These are phyloP conservation scores for Coemansia sp. DNA, from an alignment of 192 early-diverging fungal species.

Conservation along the genomic window DNA sequence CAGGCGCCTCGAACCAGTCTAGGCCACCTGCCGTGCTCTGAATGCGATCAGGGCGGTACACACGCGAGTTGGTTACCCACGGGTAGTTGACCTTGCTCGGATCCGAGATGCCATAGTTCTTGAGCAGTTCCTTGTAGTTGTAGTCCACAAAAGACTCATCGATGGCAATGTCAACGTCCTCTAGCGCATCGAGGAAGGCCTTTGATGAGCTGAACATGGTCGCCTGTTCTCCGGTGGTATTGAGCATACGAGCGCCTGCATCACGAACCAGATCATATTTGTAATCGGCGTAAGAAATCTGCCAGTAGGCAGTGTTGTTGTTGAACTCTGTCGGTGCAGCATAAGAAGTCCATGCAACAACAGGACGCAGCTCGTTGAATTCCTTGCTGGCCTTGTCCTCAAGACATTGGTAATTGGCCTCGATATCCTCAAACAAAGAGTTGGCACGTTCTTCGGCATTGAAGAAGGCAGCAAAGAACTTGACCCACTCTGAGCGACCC, in stretches of 20 bases:
- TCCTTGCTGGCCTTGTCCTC: slow-evolving; percentile 37
- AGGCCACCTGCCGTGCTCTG: slow-evolving; percentile 61
- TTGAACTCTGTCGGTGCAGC: slow-evolving; percentile 60
- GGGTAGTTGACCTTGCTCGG: slow-evolving; percentile 49
- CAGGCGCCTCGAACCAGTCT: slow-evolving; percentile 70
- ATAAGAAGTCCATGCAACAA: slow-evolving; percentile 67
- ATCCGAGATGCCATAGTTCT: slow-evolving; percentile 58
- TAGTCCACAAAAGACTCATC: slow-evolving; percentile 65
- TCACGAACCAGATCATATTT: slow-evolving; percentile 61
- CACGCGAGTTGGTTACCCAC: slow-evolving; percentile 61
- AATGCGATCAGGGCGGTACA: slow-evolving; percentile 70
- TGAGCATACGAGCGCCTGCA: slow-evolving; percentile 66
- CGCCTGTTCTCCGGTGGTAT: slow-evolving; percentile 34
- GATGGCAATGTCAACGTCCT: slow-evolving; percentile 64
- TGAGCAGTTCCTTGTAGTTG: slow-evolving; percentile 54
- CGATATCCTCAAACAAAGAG: slow-evolving; percentile 38
- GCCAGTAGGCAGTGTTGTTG: slow-evolving; percentile 68
- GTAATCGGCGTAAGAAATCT: slow-evolving; percentile 58
- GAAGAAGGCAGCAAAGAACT: slow-evolving; percentile 55
- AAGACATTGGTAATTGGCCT: slow-evolving; percentile 51
- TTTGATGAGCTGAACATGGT: slow-evolving; percentile 42
- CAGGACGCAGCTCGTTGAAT: slow-evolving; percentile 43
- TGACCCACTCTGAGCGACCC: slow-evolving; percentile 56
- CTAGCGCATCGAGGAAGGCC: slow-evolving; percentile 57
- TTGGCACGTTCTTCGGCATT: slow-evolving; percentile 56